phyloP scores from a whole-genome alignment of 2,329 filamentous ascomycete species.

The Cadophora luteo-olivacea region DNA sequence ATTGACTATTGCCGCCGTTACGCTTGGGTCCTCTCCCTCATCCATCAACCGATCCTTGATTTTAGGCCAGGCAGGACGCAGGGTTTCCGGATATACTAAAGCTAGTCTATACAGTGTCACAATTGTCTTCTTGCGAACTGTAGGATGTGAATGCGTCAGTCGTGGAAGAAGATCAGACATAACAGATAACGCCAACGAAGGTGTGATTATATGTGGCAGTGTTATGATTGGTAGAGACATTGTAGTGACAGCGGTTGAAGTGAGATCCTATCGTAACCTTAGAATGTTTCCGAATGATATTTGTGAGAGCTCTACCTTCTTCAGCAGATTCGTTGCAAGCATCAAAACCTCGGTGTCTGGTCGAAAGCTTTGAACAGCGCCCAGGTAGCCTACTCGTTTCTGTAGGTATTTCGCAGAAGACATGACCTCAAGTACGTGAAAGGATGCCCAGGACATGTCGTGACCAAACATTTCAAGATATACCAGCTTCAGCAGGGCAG shows the following conservation, averaged over 20 bases:
- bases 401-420: slow-evolving; percentile 93
- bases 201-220: slow-evolving; percentile 93
- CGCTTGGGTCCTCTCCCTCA: slow-evolving; percentile 86
- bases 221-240: slow-evolving; percentile 88
- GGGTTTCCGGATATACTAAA: slow-evolving; percentile 93
- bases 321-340: slow-evolving; percentile 94
- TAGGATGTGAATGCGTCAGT: slow-evolving; percentile 82
- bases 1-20: slow-evolving; percentile 95
- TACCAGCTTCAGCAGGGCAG: slow-evolving; percentile 91
- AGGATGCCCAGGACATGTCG: slow-evolving; percentile 99
- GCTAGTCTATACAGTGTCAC: slow-evolving; percentile 93
- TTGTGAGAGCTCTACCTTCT: slow-evolving; percentile 68
- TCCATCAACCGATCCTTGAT: slow-evolving; percentile 95
- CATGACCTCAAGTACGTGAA: slow-evolving; percentile 99
- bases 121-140: slow-evolving; percentile 93
- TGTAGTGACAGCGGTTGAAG: slow-evolving; percentile 72
- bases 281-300: slow-evolving; percentile 22
- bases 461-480: slow-evolving; percentile 99
- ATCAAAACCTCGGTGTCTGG: slow-evolving; percentile 96
- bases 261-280: slow-evolving; percentile 65
- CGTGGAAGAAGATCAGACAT: slow-evolving; percentile 86
- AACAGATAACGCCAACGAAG: slow-evolving; percentile 88
- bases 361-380: slow-evolving; percentile 93
- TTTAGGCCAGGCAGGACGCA: slow-evolving; percentile 94
- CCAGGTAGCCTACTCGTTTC: slow-evolving; percentile 94